Evolutionary conservation across 1,139 yeast species (phyloP).

Genomic region (Sugiyamaella sp.): DNA sequence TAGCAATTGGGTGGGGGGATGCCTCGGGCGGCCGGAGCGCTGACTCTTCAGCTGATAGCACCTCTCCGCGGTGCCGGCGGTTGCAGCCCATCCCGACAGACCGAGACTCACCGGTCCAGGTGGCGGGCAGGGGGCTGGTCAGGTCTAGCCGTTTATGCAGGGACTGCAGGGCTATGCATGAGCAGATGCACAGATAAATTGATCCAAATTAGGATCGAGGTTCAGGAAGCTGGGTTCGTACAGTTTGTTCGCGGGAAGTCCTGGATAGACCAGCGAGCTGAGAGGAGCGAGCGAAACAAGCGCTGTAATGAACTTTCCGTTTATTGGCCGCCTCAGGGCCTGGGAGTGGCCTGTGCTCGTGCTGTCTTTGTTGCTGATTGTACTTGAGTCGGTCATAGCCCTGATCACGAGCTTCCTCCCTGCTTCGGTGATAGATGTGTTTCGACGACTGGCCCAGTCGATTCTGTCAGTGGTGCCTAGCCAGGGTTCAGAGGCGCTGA

Average conservation of each 20-base stretch:
- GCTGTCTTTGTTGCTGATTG: conserved; percentile 40
- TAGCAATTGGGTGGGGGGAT: too few relatives aligned
- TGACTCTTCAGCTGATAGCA: too few relatives aligned
- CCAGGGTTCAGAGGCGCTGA: conserved; percentile 25
- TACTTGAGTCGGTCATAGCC: conserved; percentile 39
- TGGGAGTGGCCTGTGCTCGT: conserved; percentile 40
- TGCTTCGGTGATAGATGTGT: conserved; percentile 34
- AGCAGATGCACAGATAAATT: too few relatives aligned
- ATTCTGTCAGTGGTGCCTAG: conserved; percentile 28
- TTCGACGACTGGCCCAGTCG: conserved; percentile 29
- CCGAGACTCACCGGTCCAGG: too few relatives aligned
- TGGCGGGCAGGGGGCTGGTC: conserved; percentile 1
- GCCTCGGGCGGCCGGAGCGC: too few relatives aligned
- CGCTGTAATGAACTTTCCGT: conserved; percentile 29
- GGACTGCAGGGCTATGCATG: conserved; percentile 3
- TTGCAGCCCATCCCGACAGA: too few relatives aligned
- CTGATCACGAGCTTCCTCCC: conserved; percentile 42
- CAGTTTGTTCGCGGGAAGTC: too few relatives aligned
- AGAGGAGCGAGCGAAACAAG: neutral
- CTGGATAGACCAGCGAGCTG: too few relatives aligned
- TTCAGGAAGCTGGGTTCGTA: too few relatives aligned
- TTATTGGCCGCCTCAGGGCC: conserved; percentile 37
- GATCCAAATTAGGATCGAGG: too few relatives aligned
- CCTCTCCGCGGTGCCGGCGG: too few relatives aligned
- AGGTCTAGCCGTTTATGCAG: conserved; percentile 12